A percentile compares a stretch with the other conserved stretches of the same genome.
Conservation (phyloP, 179 eudicot species). For the Spergularia azorica region DNA sequence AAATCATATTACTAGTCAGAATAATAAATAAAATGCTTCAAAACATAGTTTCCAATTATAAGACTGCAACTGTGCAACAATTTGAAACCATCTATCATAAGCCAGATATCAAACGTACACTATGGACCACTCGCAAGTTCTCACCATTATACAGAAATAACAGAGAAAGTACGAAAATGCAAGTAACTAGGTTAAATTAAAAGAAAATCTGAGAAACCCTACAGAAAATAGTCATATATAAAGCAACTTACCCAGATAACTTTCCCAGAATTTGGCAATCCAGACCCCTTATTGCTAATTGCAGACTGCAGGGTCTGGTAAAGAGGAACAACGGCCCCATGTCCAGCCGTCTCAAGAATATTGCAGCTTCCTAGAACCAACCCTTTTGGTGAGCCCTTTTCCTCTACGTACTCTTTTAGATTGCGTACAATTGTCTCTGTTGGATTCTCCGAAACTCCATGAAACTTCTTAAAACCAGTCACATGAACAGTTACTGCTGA, state of each 20-base stretch:
- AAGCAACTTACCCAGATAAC: constrained; percentile 77
- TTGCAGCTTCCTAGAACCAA: constrained; percentile 80
- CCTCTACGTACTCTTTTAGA: constrained; percentile 60
- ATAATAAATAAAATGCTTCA: no score
- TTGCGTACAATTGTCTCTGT: constrained; percentile 77
- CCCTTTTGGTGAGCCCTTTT: constrained; percentile 71
- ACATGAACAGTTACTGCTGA: constrained; percentile 72
- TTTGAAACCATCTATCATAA: neutral
- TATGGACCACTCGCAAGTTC: neutral
- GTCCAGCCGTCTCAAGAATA: constrained; percentile 91
- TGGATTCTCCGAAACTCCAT: constrained; percentile 97
- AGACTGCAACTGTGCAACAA: neutral
- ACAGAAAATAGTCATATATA: neutral
- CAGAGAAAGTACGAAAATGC: constrained; percentile 1
- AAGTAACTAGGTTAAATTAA: neutral
- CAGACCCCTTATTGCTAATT: constrained; percentile 40
- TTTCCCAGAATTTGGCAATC: constrained; percentile 44
- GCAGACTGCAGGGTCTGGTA: constrained; percentile 77
- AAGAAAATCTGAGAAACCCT: neutral
- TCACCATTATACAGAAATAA: neutral
- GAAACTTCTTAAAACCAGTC: constrained; percentile 92
- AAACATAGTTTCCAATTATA: no score
- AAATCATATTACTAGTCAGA: no score
- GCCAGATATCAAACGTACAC: neutral
- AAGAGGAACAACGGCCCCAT: constrained; percentile 80